Conservation (phyloP, 768 basidiomycete genomes). For the Mycena indigotica region DNA sequence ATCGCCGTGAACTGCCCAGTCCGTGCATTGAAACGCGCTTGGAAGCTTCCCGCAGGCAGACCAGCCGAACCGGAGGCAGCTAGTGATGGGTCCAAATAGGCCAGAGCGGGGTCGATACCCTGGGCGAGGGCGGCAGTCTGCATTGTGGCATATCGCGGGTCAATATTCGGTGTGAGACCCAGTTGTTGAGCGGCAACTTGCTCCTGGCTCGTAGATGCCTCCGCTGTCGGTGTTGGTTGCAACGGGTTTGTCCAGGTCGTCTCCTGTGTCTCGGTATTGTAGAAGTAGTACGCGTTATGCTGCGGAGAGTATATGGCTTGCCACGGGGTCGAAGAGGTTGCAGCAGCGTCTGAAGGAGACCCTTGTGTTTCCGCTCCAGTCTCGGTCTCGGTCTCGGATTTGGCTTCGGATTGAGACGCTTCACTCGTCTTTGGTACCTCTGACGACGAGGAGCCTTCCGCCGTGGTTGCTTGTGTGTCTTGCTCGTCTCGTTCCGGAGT, state of each 20-base stretch:
- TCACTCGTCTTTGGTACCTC: slow-evolving; percentile 7
- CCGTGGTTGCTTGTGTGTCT: slow-evolving; percentile 16
- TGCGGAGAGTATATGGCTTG: slow-evolving; percentile 81
- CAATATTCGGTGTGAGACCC: slow-evolving; percentile 19
- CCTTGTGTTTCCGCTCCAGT: slow-evolving; percentile 15
- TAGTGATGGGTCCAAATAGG: slow-evolving; percentile 77
- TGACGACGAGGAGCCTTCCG: slow-evolving; percentile 14
- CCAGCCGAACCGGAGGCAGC: slow-evolving; percentile 38
- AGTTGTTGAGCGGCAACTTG: slow-evolving; percentile 15
- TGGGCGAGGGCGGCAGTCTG: slow-evolving; percentile 74
- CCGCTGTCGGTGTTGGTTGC: slow-evolving; percentile 34
- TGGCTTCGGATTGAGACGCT: not conserved
- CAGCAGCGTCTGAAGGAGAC: slow-evolving; percentile 3
- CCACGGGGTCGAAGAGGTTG: slow-evolving; percentile 47
- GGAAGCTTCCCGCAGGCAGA: slow-evolving; percentile 44
- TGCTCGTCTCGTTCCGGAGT: slow-evolving; percentile 7
- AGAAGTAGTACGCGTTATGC: slow-evolving; percentile 85
- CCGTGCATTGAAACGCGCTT: slow-evolving; percentile 80
- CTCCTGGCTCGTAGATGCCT: slow-evolving; percentile 29
- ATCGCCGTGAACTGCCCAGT: slow-evolving; percentile 73
- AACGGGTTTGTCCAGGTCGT: slow-evolving; percentile 87
- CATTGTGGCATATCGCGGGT: slow-evolving; percentile 47
- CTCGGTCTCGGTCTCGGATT: slow-evolving; percentile 8
- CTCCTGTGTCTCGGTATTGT: slow-evolving; percentile 71
- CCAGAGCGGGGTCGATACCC: slow-evolving; percentile 83